Conservation (phyloP, 2,329 filamentous ascomycete species). For the Lomentospora prolificans region DNA sequence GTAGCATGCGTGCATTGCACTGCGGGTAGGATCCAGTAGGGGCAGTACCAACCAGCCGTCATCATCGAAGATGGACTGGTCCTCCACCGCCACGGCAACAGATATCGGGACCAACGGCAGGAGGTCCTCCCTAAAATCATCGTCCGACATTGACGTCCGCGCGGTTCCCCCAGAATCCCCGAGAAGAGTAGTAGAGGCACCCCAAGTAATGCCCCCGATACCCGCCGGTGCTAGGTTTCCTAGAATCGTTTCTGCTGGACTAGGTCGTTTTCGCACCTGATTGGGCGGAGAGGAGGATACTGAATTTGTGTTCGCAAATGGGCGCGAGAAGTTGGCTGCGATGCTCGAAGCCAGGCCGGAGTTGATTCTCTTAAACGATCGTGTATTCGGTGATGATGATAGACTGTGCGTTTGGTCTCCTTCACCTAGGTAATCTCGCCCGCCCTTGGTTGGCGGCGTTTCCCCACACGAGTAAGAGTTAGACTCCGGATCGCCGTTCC, state of each 20-base stretch:
- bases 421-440: slow-evolving; percentile 33
- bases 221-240: slow-evolving; percentile 40
- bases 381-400: slow-evolving; percentile 50
- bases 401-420: slow-evolving; percentile 36
- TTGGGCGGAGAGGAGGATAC: slow-evolving; percentile 34
- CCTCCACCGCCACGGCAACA: slow-evolving; percentile 38
- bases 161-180: slow-evolving; percentile 6
- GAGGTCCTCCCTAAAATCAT: slow-evolving; percentile 38
- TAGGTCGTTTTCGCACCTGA: slow-evolving; percentile 42
- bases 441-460: slow-evolving; percentile 44
- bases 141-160: slow-evolving; percentile 41
- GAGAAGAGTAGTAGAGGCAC: neutral
- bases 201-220: slow-evolving; percentile 6
- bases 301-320: slow-evolving; percentile 25
- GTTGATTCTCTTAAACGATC: slow-evolving; percentile 42
- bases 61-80: slow-evolving; percentile 58
- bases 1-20: slow-evolving; percentile 45
- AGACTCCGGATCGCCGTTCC: slow-evolving; percentile 42
- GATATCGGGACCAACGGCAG: slow-evolving; percentile 33
- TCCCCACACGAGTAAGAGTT: slow-evolving; percentile 53
- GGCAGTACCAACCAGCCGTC: slow-evolving; percentile 55
- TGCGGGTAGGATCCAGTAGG: slow-evolving; percentile 42
- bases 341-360: slow-evolving; percentile 46
- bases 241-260: slow-evolving; percentile 51
- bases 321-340: slow-evolving; percentile 43